A percentile compares a stretch with the other conserved stretches of the same genome.
phyloP scores from a whole-genome alignment of 345 rosid genomes.

The Populus nigra region DNA sequence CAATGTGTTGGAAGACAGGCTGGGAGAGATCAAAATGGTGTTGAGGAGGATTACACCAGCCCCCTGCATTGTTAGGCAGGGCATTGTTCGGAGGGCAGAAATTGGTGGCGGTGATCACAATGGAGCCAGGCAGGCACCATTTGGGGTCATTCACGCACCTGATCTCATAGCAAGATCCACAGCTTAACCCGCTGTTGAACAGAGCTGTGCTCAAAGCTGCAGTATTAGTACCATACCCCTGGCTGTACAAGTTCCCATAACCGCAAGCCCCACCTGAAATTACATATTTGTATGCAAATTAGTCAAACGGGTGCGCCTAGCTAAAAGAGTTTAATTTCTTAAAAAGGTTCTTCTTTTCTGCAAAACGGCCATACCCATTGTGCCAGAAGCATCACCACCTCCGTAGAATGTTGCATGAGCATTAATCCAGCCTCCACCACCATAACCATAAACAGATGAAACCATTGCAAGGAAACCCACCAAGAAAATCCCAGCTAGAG shows the following conservation, averaged over 20 bases:
- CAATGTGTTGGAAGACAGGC: conserved; percentile 28
- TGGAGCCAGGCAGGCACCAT: conserved; percentile 31
- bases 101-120: conserved; percentile 30
- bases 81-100: conserved; percentile 35
- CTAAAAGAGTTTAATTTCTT: not conserved
- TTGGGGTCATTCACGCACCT: conserved; percentile 13
- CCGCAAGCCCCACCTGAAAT: conserved; percentile 29
- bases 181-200: conserved; percentile 27
- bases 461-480: conserved; percentile 51
- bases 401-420: conserved; percentile 32
- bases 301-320: not conserved
- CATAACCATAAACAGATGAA: conserved; percentile 45
- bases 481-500: conserved; percentile 33
- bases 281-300: not conserved
- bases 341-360: not conserved
- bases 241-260: conserved; percentile 26
- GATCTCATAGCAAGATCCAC: conserved; percentile 28
- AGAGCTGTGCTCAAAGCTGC: conserved; percentile 31
- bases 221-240: conserved; percentile 30
- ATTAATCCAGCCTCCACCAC: conserved; percentile 26
- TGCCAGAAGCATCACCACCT: conserved; percentile 32
- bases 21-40: conserved; percentile 29
- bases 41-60: conserved; percentile 30
- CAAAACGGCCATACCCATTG: conserved; percentile 23
- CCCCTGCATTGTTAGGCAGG: conserved; percentile 25